Percentiles rank a stretch among this genome's conserved stretches.
phyloP scores from a whole-genome alignment of 306 rosid species.

The Acacia confusa region DNA sequence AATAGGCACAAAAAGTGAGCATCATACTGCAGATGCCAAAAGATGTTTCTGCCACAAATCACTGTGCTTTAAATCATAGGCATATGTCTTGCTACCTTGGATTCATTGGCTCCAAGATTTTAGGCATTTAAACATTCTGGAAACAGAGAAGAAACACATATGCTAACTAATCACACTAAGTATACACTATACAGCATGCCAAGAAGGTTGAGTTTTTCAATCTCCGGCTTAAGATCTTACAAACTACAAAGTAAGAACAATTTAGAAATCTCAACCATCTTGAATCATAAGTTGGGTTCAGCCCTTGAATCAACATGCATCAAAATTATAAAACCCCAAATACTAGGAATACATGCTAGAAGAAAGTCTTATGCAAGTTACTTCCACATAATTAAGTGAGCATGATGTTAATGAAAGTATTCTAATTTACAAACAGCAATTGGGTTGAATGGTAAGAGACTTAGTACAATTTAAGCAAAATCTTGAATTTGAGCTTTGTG shows the following conservation, averaged over 20 bases:
- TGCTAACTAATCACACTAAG: background rate
- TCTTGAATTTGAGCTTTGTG: background rate
- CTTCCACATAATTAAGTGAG: background rate
- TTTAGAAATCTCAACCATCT: background rate
- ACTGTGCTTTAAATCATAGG: background rate
- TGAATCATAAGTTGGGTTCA: background rate
- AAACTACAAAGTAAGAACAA: background rate
- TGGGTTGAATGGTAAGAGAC: background rate
- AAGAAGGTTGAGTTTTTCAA: background rate
- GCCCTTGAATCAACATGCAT: background rate
- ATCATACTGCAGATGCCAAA: background rate
- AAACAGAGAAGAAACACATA: background rate
- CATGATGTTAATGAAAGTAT: background rate
- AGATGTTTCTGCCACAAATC: background rate
- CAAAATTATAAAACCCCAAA: background rate
- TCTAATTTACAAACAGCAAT: background rate
- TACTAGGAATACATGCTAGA: background rate
- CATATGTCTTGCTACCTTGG: background rate
- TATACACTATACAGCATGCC: background rate
- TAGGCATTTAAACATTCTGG: background rate
- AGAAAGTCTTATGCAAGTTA: background rate
- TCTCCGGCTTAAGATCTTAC: background rate
- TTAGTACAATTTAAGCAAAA: background rate
- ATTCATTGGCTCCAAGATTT: background rate
- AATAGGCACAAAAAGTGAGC: background rate